Conservation (phyloP, 106 monocot genomes). For the Dendrobium nobile region DNA sequence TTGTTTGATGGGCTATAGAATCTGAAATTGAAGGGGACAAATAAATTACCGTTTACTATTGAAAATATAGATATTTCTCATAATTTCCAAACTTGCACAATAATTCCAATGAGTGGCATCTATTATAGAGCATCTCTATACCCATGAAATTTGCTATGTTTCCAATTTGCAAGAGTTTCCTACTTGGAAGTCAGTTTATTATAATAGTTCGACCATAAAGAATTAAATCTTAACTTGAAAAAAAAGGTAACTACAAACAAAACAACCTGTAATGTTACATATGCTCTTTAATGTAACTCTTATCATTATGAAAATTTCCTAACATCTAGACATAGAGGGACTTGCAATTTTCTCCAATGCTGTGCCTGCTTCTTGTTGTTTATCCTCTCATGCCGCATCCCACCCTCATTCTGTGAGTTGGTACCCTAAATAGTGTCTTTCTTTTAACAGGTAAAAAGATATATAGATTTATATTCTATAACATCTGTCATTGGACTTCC, state of each 20-base stretch:
- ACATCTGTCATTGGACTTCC: constrained; percentile 89
- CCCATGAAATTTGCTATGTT: not conserved
- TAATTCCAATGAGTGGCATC: not conserved
- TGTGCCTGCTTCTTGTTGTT: not conserved
- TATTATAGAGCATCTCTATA: not conserved
- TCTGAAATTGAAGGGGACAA: not conserved
- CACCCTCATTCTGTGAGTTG: not conserved
- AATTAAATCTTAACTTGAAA: not conserved
- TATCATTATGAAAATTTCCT: not conserved
- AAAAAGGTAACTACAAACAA: not conserved
- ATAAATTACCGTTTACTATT: not conserved
- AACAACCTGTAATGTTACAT: not conserved
- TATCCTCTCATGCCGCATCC: not conserved
- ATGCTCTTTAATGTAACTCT: not conserved
- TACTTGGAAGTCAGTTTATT: not conserved
- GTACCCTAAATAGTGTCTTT: not conserved
- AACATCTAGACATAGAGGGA: not conserved
- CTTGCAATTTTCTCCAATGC: not conserved
- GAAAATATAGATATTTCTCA: not conserved
- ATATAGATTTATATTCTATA: constrained; percentile 81
- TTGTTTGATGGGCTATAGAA: not conserved
- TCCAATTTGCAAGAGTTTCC: not conserved
- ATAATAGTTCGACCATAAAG: not conserved
- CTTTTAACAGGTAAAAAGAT: constrained; percentile 72
- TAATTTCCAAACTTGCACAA: not conserved